phyloP scores from a whole-genome alignment of 2,329 filamentous ascomycete species.

The Sclerotiophoma versabilis region DNA sequence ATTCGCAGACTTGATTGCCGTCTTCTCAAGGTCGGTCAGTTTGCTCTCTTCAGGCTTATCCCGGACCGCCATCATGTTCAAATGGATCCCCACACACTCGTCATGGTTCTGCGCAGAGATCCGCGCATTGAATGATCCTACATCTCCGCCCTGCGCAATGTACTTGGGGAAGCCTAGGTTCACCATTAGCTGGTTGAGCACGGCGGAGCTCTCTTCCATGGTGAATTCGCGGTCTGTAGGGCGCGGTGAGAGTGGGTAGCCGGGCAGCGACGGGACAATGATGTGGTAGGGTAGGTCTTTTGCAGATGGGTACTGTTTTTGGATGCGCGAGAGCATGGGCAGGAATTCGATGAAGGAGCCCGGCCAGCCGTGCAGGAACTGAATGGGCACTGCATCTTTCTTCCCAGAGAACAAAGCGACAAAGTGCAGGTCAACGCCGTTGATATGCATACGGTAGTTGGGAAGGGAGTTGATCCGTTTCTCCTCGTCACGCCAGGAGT shows the following conservation, averaged over 20 bases:
- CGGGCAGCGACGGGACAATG: conserved; percentile 64
- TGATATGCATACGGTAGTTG: conserved; percentile 58
- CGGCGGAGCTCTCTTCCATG: conserved; percentile 48
- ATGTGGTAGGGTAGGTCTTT: conserved; percentile 64
- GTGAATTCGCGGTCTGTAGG: conserved; percentile 57
- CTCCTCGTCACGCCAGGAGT: conserved; percentile 50
- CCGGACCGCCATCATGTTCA: conserved; percentile 33
- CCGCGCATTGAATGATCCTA: conserved; percentile 57
- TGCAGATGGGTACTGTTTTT: conserved; percentile 55
- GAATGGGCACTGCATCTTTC: conserved; percentile 59
- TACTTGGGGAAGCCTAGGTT: conserved; percentile 64
- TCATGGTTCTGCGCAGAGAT: conserved; percentile 51
- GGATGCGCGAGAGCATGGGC: conserved; percentile 57
- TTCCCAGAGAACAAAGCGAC: conserved; percentile 63
- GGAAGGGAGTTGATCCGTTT: conserved; percentile 60
- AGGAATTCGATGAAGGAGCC: conserved; percentile 65
- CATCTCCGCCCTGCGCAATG: conserved; percentile 65
- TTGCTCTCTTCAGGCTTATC: conserved; percentile 24
- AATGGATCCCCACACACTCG: conserved; percentile 56
- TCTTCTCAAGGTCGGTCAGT: conserved; percentile 28
- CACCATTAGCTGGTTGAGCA: conserved; percentile 63
- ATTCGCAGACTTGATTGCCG: conserved; percentile 14
- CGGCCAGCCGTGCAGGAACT: conserved; percentile 66
- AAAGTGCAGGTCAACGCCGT: conserved; percentile 60
- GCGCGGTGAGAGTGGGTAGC: conserved; percentile 60